Base-by-base conservation (phyloP, 108 stramenopile genomes). In the Skeletonema potamos region DNA sequence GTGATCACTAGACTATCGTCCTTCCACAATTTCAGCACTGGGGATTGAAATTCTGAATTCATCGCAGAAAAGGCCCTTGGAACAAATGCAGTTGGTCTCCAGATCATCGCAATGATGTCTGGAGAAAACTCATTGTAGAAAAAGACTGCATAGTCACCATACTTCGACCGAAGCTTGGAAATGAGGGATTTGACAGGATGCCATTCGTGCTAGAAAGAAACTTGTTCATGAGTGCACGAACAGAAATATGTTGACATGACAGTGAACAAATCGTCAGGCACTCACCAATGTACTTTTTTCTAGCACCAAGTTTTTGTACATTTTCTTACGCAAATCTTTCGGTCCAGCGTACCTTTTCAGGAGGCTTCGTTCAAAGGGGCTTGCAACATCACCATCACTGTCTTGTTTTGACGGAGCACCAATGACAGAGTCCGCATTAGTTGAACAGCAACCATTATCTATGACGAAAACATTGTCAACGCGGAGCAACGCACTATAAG, bases 101-200 rank as follows among this genome's bases (percentile, higher is more conserved):
- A 95, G 4, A 91, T 46, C 60, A 95, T 62, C 1, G 82, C 87
- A 67, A 95, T 87, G 0, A 95, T 76, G 58, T 95, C 91, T 15
- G 94, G 94, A 39, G 82, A 64, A 27, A 79, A 68, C 34, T 86
- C 86, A 60, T 95, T 95, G 87, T 90, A 92, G 62, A 92, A 91
- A 71, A 95, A 91, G 10, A 95, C 62, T 22, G 89, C 88, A 33
- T 76, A 81, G 36, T 72, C 28, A 46, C 89, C 87, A 70, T 87
- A 89, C 54, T 82, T 70, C 2, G 74, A 46, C 3, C 87, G 84
- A 5, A 95, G 82, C 8, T 58, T 27, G 3, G 73, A 20, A 2
- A 95, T 82, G 29, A 90, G 72, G 4, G 81, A 72, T n/a, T 80
- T 54, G 4, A 95, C 59, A n/a, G 94, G 94, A 4, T 79, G 60